Conservation (phyloP, 1,139 yeast genomes). For the Yamadazyma atmosphaerica region DNA sequence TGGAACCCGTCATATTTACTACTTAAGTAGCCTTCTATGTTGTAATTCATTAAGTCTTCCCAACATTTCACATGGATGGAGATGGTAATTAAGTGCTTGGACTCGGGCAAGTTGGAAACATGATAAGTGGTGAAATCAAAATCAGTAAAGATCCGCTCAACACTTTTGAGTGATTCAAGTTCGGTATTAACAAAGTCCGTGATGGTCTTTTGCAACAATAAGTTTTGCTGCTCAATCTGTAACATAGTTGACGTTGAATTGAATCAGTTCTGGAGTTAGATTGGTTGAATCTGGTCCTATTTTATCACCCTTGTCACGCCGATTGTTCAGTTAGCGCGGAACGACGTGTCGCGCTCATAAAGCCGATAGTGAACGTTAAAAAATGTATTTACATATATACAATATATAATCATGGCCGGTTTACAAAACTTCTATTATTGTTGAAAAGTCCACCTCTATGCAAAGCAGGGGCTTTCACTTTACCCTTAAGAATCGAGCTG, state of each 20-base stretch:
- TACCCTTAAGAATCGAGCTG: slow-evolving; percentile 35
- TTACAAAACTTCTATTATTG: slow-evolving; percentile 13
- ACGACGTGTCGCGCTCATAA: neutral
- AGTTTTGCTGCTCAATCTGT: slow-evolving; percentile 46
- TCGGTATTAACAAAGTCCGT: slow-evolving; percentile 36
- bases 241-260: slow-evolving; percentile 26
- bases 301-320: neutral
- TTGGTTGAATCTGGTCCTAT: neutral
- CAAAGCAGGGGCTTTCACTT: slow-evolving; percentile 45
- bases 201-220: slow-evolving; percentile 43
- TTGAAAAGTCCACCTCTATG: slow-evolving; percentile 40
- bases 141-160: slow-evolving; percentile 90
- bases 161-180: slow-evolving; percentile 45
- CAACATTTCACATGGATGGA: slow-evolving; percentile 78
- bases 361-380: neutral
- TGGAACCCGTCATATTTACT: slow-evolving; percentile 37
- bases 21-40: slow-evolving; percentile 49
- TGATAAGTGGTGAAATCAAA: slow-evolving; percentile 96
- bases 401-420: slow-evolving; percentile 5
- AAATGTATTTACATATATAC: slow-evolving; percentile 1
- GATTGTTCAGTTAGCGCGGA: neutral
- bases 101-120: slow-evolving; percentile 73
- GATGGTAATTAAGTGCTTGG: slow-evolving; percentile 61
- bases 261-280: no score
- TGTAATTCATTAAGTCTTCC: slow-evolving; percentile 68